Base-by-base conservation (phyloP, 2,329 filamentous ascomycete species). In the Huntiella abstrusa region DNA sequence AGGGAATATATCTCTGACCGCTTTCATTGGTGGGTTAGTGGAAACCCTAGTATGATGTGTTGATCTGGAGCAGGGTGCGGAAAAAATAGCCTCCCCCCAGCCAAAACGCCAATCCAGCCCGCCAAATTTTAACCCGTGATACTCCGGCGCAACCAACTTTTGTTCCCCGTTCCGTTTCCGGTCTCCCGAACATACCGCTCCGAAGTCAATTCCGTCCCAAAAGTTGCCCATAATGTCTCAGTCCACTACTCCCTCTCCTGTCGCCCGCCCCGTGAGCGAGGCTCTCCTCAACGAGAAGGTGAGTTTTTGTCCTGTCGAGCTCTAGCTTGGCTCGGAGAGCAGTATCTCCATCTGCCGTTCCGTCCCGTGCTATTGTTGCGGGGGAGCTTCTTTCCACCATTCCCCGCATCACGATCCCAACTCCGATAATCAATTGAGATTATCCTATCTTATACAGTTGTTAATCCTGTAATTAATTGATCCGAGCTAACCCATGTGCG, bases 281-380 rank as follows among this genome's bases (percentile, higher is more conserved):
- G 84, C 88, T 60, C 77, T 98, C 58, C 76, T 98, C 60, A 96
- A 96, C 67, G 91, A 98, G 69, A 98, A 98, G 86, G 91, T 95
- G 77, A 54, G 59, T 45, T 46, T 45, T 33, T 46, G 39, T 41
- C 22, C 22, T 28, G 22, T 28, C 22, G 22, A 28, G 22, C 22
- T 28, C 8, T 39, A 13, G 33, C 22, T 28, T 28, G 22, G 22
- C 22, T 28, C 22, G 22, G 17, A n/a, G 6, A 16, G 28, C 32
- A 16, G 28, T 16, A 12, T 17, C 33, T 7, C 33, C 15, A 35
- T 35, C 16, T 41, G 15, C 16, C 17, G 39, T 41, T 16, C 17
- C 22, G 6, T 17, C 22, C 22, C 22, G 3, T 28, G 8, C 22
- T 10, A 7, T 28, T 28, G 22, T 7, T 28, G 7, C 22, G 22